phyloP scores from a whole-genome alignment of 2,329 filamentous ascomycete genomes.

The Bipolaris sorokiniana region DNA sequence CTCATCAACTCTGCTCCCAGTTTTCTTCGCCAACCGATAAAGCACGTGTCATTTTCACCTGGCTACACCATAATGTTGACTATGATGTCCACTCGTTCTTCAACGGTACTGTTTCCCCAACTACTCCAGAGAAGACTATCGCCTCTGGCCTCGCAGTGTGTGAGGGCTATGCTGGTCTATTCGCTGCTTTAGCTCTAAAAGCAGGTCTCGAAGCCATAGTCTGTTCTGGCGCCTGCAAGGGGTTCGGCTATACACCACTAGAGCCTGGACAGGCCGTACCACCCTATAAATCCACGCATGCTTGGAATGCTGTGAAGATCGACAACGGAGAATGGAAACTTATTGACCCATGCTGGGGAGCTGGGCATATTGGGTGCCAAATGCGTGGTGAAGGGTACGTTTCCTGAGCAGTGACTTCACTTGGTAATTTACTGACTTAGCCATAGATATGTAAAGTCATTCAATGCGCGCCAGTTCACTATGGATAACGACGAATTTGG shows the following conservation, averaged over 20 bases:
- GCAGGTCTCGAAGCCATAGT: constrained; percentile 80
- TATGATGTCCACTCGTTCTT: constrained; percentile 87
- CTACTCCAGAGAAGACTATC: constrained; percentile 75
- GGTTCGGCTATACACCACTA: constrained; percentile 72
- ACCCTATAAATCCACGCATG: constrained; percentile 70
- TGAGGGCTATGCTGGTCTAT: constrained; percentile 86
- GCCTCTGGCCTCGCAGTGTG: constrained; percentile 84
- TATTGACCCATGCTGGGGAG: constrained; percentile 91
- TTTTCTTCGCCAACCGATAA: constrained; percentile 88
- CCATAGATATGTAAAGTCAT: constrained; percentile 66
- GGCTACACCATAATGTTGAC: constrained; percentile 90
- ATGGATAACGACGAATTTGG: constrained; percentile 82
- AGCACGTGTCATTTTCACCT: constrained; percentile 89
- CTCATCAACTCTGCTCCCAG: constrained; percentile 75
- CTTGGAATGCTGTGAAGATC: constrained; percentile 92
- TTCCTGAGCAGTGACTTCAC: constrained; percentile 9
- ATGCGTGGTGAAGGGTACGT: constrained; percentile 59
- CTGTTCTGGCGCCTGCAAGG: constrained; percentile 83
- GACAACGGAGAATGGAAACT: constrained; percentile 91
- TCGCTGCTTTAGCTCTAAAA: constrained; percentile 75
- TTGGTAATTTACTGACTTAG: constrained; percentile 1
- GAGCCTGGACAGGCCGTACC: constrained; percentile 70
- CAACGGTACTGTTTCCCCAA: constrained; percentile 68
- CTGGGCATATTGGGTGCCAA: constrained; percentile 65
- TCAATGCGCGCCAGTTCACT: constrained; percentile 64